phyloP scores from a whole-genome alignment of 768 basidiomycete genomes.

The Russula vinacea region DNA sequence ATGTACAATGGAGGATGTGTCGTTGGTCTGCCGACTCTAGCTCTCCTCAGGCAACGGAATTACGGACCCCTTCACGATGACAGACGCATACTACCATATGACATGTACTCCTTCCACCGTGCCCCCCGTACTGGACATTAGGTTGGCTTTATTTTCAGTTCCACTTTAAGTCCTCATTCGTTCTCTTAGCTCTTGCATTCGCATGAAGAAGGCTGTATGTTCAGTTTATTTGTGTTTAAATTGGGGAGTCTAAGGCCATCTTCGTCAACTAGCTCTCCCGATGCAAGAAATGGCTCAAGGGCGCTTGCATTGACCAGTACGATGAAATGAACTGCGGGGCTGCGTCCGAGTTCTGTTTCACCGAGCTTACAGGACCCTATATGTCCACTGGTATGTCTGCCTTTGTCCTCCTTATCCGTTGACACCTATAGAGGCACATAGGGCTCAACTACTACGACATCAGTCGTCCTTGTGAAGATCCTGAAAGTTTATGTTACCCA shows the following conservation, averaged over 20 bases:
- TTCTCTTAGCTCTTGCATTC: conserved; percentile 39
- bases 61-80: conserved; percentile 42
- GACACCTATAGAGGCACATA: conserved; percentile 32
- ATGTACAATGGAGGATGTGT: conserved; percentile 4
- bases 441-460: conserved; percentile 64
- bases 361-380: conserved; percentile 34
- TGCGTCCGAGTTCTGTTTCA: conserved; percentile 42
- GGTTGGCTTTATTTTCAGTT: conserved; percentile 31
- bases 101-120: conserved; percentile 51
- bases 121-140: conserved; percentile 48
- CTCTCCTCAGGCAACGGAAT: conserved; percentile 44
- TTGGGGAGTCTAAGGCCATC: background rate
- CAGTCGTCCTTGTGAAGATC: conserved; percentile 55
- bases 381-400: conserved; percentile 32
- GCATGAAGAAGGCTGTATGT: conserved; percentile 44
- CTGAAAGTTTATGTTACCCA: conserved; percentile 57
- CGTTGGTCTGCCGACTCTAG: background rate
- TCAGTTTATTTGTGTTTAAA: background rate
- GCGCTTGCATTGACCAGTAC: conserved; percentile 43
- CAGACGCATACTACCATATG: conserved; percentile 49
- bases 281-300: conserved; percentile 42
- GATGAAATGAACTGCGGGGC: conserved; percentile 46
- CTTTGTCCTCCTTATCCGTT: conserved; percentile 4
- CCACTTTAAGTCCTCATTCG: background rate
- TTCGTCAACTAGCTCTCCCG: conserved; percentile 41